Conservation (phyloP, 176 grass and related monocot genomes). For the Elaeis guineensis region DNA sequence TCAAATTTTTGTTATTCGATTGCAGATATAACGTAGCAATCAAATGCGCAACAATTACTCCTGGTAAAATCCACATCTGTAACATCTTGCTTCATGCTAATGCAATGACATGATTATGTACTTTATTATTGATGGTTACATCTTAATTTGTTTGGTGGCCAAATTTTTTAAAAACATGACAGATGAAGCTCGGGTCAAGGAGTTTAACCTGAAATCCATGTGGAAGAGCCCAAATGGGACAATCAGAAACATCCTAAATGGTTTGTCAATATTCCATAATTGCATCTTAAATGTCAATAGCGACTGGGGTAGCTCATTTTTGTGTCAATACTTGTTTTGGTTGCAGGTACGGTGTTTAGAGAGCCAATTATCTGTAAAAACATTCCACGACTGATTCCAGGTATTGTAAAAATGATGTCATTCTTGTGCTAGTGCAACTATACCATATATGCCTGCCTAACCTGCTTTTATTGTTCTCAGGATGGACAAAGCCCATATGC, state of each 20-base stretch:
- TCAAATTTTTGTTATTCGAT: not conserved
- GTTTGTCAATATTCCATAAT: conserved; percentile 13
- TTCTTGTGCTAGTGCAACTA: conserved; percentile 2
- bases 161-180: conserved; percentile 23
- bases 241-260: conserved; percentile 94
- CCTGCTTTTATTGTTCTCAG: conserved; percentile 32
- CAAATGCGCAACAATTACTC: conserved; percentile 96
- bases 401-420: conserved; percentile 33
- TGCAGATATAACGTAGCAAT: conserved; percentile 94
- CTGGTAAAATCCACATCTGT: conserved; percentile 39
- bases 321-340: conserved; percentile 3
- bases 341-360: conserved; percentile 90
- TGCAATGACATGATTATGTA: too few relatives aligned
- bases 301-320: conserved; percentile 11
- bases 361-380: conserved; percentile 98
- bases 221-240: conserved; percentile 97
- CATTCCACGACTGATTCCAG: conserved; percentile 82
- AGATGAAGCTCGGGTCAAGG: conserved; percentile 80
- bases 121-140: too few relatives aligned
- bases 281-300: not conserved
- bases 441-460: conserved; percentile 17
- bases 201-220: conserved; percentile 88
- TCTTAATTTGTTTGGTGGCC: too few relatives aligned
- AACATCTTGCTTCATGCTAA: too few relatives aligned
- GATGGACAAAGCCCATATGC: conserved; percentile 99